Conservation (phyloP, 2,329 filamentous ascomycete species). For the Aspergillus ruber region DNA sequence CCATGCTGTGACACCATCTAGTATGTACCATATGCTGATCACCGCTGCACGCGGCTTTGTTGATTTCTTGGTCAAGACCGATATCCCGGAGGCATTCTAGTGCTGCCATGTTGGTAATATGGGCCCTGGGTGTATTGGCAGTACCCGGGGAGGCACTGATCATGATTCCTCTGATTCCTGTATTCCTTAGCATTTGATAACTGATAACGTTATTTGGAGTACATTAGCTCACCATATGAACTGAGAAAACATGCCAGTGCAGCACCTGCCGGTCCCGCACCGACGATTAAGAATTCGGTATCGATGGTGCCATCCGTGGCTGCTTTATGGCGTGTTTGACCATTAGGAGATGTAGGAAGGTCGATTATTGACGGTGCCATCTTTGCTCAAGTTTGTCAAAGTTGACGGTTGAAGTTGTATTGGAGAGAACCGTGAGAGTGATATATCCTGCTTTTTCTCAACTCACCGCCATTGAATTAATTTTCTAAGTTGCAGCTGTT, state of each 20-base stretch:
- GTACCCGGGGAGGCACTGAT: conserved; percentile 46
- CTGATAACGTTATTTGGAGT: neutral
- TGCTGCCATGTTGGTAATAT: conserved; percentile 56
- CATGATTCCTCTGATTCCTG: conserved; percentile 49
- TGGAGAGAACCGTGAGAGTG: too few relatives aligned
- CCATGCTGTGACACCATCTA: conserved; percentile 49
- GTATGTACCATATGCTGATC: conserved; percentile 43
- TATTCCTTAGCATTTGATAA: neutral
- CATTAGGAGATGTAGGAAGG: too few relatives aligned
- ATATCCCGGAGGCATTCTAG: conserved; percentile 51
- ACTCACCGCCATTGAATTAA: too few relatives aligned
- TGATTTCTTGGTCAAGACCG: conserved; percentile 40
- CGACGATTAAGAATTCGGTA: conserved; percentile 47
- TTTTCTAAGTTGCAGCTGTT: too few relatives aligned
- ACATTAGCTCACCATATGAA: conserved; percentile 35
- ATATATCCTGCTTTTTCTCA: too few relatives aligned
- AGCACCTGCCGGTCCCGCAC: conserved; percentile 51
- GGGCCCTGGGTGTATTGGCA: conserved; percentile 53
- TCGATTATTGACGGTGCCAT: too few relatives aligned
- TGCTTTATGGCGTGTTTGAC: too few relatives aligned
- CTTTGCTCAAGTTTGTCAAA: too few relatives aligned
- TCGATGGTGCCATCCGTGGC: neutral
- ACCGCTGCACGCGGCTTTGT: conserved; percentile 32
- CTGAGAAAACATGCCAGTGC: conserved; percentile 50
- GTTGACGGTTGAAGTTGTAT: too few relatives aligned